Conservation (phyloP, 192 early-diverging fungal species). For the Coemansia sp. region DNA sequence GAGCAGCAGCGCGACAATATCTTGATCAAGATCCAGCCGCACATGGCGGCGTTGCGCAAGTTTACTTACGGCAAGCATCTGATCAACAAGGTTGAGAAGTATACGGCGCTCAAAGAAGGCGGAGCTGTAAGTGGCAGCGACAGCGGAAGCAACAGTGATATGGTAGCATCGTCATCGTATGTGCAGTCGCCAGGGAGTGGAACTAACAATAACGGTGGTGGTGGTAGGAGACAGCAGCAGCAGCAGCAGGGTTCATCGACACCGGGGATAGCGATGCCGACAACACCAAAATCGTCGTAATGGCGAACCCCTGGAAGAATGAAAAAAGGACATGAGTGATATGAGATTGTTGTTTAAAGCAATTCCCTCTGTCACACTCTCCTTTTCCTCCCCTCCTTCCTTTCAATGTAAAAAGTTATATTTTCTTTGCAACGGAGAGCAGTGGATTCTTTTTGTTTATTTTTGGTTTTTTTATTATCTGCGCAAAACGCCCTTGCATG, state of each 20-base stretch:
- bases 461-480: background rate
- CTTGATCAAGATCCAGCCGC: constrained; percentile 90
- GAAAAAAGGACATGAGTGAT: no score
- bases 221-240: background rate
- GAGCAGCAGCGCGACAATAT: constrained; percentile 85
- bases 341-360: background rate
- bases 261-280: background rate
- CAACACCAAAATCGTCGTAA: constrained; percentile 5
- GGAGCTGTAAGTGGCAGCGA: background rate
- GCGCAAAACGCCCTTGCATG: background rate
- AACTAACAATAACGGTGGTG: background rate
- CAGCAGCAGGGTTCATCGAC: background rate
- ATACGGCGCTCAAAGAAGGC: constrained; percentile 25
- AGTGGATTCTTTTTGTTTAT: background rate
- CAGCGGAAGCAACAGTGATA: background rate
- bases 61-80: constrained; percentile 98
- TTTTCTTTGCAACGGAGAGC: background rate
- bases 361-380: background rate
- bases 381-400: background rate
- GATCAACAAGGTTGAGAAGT: constrained; percentile 68
- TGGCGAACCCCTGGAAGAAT: background rate
- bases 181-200: constrained; percentile 11
- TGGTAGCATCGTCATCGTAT: background rate
- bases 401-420: background rate
- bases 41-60: constrained; percentile 89